Evolutionary conservation across 1,284 basidiomycete species (phyloP), one percentile per base, ranked within the genome.

Genomic region (Anthracocystis panici-leucophaei): DNA sequence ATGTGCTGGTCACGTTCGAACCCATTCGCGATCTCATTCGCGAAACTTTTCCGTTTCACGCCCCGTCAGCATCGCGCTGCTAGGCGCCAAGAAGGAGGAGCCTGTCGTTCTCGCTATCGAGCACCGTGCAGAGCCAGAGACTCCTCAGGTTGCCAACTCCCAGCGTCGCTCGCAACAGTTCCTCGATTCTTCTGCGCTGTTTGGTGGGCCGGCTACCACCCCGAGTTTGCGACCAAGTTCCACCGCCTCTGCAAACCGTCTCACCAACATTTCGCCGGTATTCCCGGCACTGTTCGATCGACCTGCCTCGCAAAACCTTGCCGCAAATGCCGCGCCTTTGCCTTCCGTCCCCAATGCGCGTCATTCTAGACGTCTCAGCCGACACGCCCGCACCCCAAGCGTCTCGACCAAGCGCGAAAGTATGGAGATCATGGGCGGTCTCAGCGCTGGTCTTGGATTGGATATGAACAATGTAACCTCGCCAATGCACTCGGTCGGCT

Each of bases 361-460:
- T 40, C 76, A 80, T 44, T 59, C 65, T 4, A 66, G 77, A 21
- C 66, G 74, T 27, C 66, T 66, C 25, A 76, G 73, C 33, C 77
- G 81, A 23, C 81, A 82, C 53, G 65, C 67, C 1, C 73, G 81
- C n/a, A 75, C 65, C n/a, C 50, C 66, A 1, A 79, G 77, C 59
- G 68, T 82, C 1, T 40, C 78, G 6, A 82, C 81, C 29, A 74
- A 75, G 33, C 74, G 79, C n/a, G 78, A 82, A 41, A 80, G 78
- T 57, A 80, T 82, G 65, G 81, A 82, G 59, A 77, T 82, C 58
- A 82, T 82, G 80, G 77, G 78, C 23, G 80, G 80, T 44, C 33
- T 82, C 38, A 66, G 66, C 35, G 69, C 77, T 21, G 80, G 80
- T 12, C 56, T 82, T 9, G 67, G 67, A 9, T 42, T 71, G 14